Base-by-base conservation (phyloP, 129 eudicot species). In the Artemisia argyi region DNA sequence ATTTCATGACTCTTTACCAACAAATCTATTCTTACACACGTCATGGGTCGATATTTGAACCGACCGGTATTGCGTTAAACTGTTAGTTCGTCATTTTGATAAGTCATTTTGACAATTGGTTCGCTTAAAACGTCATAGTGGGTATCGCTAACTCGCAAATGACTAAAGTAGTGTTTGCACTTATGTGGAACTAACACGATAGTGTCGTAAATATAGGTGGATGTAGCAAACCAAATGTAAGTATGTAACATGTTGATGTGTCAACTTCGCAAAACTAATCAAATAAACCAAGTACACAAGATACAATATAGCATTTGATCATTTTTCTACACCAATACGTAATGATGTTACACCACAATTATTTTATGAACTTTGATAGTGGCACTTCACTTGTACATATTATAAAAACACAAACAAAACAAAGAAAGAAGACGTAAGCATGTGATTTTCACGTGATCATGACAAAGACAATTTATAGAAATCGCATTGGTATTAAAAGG, bases 401-500 rank as follows among this genome's bases (percentile, higher is more conserved):
- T 35, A 68, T 20, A 68, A 12, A 18, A 30, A 24, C 24, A 68
- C 20, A 76, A 48, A 66, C 17, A 24, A 54, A 55, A 46, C 32
- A 77, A 64, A 69, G 65, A 11, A 15, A 39, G 30, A 51, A 17
- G 11, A 47, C 64, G 70, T 52, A 69, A 48, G 61, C 81, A 77
- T 52, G 76, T 77, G 81, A 69, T 20, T 54, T 2, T 77, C 81
- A 77, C 81, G 81, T 77, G 81, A 69, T 20, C 76, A 61, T 35
- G 76, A 69, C 55, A 39, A 20, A 8, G 81, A 61, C 76, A 61
- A 42, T 58, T 59, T 51, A 51, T 39, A 39, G 46, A 39, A 39
- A 7, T 7, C 46, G 46, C 9, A 39, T 8, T 39, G 9, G 8
- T 39, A 39, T 39, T 39, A 7, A 7, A 1, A 7, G 9, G 46